phyloP scores from a whole-genome alignment of 1,284 basidiomycete species.

The Puccinia triticina region DNA sequence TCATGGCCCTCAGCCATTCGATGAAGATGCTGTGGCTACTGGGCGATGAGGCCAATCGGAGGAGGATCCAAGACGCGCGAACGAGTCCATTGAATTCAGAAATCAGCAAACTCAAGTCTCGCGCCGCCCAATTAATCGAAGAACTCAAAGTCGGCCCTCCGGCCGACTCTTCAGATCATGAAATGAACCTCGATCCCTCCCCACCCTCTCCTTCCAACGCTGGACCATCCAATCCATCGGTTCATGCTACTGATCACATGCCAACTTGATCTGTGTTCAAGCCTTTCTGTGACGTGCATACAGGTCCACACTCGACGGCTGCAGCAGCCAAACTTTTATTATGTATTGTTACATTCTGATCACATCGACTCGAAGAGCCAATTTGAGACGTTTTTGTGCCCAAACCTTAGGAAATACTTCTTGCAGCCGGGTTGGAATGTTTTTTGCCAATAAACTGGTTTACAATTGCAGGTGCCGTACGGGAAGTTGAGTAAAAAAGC shows the following conservation, averaged over 20 bases:
- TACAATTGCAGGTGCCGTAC: too few species aligned
- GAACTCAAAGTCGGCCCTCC: conserved; percentile 21
- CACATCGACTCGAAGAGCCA: too few species aligned
- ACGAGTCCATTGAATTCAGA: conserved; percentile 13
- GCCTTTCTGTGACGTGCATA: too few species aligned
- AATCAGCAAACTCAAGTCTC: conserved; percentile 17
- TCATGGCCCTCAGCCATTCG: conserved; percentile 40
- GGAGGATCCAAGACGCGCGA: conserved; percentile 23
- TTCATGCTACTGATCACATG: not conserved
- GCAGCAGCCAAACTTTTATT: too few species aligned
- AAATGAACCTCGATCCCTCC: conserved; percentile 13
- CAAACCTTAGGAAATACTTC: too few species aligned
- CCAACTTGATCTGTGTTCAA: too few species aligned
- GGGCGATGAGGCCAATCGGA: conserved; percentile 38
- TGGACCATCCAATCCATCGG: not conserved
- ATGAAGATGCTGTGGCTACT: conserved; percentile 51
- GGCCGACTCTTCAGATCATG: not conserved
- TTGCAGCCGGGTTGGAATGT: too few species aligned
- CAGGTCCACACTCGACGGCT: too few species aligned
- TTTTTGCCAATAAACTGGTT: too few species aligned
- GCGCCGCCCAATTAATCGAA: conserved; percentile 22
- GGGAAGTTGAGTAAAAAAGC: not conserved
- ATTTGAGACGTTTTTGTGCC: too few species aligned
- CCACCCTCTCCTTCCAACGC: conserved; percentile 1
- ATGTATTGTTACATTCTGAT: too few species aligned